phyloP scores from a whole-genome alignment of 2,329 filamentous ascomycete species.

The Nemania serpens region DNA sequence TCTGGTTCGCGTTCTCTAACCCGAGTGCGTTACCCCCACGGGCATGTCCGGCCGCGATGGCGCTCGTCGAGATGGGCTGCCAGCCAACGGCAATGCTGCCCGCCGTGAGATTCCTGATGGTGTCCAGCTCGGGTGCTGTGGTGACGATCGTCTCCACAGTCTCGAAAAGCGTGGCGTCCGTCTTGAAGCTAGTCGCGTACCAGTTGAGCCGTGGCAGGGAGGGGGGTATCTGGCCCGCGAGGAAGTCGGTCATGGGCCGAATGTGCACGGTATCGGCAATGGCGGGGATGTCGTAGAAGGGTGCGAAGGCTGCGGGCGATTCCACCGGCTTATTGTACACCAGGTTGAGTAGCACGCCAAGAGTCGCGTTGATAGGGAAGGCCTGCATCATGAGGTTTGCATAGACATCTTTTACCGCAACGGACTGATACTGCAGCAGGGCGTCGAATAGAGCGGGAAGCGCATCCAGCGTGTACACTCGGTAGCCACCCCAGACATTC shows the following conservation, averaged over 20 bases:
- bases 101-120: slow-evolving; percentile 33
- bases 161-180: slow-evolving; percentile 32
- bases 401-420: slow-evolving; percentile 37
- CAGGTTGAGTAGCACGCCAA: slow-evolving; percentile 37
- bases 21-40: slow-evolving; percentile 41
- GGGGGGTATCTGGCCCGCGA: slow-evolving; percentile 28
- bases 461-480: slow-evolving; percentile 36
- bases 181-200: slow-evolving; percentile 39
- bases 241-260: slow-evolving; percentile 32
- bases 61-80: slow-evolving; percentile 41
- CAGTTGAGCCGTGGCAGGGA: slow-evolving; percentile 36
- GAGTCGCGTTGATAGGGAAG: slow-evolving; percentile 36
- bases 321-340: slow-evolving; percentile 39
- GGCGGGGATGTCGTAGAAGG: slow-evolving; percentile 37
- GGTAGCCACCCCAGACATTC: slow-evolving; percentile 36
- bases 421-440: slow-evolving; percentile 36
- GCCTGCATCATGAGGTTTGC: slow-evolving; percentile 41
- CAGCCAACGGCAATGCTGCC: slow-evolving; percentile 40
- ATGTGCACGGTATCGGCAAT: slow-evolving; percentile 36
- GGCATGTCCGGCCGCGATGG: slow-evolving; percentile 33
- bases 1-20: slow-evolving; percentile 37
- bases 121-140: slow-evolving; percentile 34
- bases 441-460: slow-evolving; percentile 35
- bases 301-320: slow-evolving; percentile 35
- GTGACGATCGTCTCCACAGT: slow-evolving; percentile 32